Conservation (phyloP, 805 yeast species). For the Metschnikowia picachoensis region DNA sequence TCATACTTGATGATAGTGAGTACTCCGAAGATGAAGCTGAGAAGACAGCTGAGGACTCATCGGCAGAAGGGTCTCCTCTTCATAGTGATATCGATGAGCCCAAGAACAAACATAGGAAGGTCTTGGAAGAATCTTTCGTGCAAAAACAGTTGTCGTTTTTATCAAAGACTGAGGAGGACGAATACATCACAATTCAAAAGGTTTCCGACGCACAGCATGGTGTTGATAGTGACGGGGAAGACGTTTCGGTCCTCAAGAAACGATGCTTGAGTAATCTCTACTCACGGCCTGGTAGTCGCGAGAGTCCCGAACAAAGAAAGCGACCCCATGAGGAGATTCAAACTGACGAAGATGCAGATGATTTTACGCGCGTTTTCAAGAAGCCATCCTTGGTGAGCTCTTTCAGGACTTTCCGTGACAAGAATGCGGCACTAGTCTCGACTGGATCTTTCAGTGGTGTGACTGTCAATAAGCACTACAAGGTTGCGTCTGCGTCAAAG, state of each 20-base stretch:
- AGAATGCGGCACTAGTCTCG: slow-evolving; percentile 38
- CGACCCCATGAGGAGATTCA: slow-evolving; percentile 11
- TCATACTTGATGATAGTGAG: slow-evolving; percentile 24
- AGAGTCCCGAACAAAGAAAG: slow-evolving; percentile 7
- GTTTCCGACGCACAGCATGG: slow-evolving; percentile 37
- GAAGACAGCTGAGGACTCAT: slow-evolving; percentile 6
- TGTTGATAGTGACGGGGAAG: slow-evolving; percentile 36
- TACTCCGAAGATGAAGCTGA: slow-evolving; percentile 23
- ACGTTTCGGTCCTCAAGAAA: slow-evolving; percentile 44
- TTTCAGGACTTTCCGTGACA: slow-evolving; percentile 37
- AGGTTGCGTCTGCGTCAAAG: slow-evolving; percentile 50
- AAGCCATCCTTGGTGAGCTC: slow-evolving; percentile 47
- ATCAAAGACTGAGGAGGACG: slow-evolving; percentile 28
- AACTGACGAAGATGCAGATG: slow-evolving; percentile 32
- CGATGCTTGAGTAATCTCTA: slow-evolving; percentile 34
- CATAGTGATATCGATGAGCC: slow-evolving; percentile 21
- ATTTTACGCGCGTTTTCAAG: slow-evolving; percentile 37
- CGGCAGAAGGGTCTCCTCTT: slow-evolving; percentile 11
- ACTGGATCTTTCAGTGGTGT: slow-evolving; percentile 45
- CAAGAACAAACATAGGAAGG: slow-evolving; percentile 32
- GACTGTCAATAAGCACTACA: slow-evolving; percentile 50
- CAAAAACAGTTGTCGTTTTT: slow-evolving; percentile 55
- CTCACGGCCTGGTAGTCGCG: slow-evolving; percentile 10
- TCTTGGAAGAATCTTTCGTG: slow-evolving; percentile 51
- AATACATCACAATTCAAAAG: slow-evolving; percentile 30